Evolutionary conservation across 2,329 filamentous ascomycete genomes (phyloP).

Genomic region (Aspergillus proliferans): DNA sequence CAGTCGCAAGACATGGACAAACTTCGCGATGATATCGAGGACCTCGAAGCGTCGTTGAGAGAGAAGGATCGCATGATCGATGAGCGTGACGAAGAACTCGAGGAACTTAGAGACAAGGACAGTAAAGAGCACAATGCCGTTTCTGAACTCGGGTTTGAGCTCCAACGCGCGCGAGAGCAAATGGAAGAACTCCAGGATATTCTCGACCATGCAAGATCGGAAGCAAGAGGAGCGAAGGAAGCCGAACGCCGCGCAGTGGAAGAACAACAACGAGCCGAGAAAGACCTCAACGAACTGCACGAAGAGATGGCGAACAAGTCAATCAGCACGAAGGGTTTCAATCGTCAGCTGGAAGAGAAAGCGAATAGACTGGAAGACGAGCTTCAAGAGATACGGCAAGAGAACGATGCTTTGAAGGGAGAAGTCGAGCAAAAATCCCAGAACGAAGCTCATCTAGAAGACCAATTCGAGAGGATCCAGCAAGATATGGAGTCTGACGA

Average conservation of each 20-base stretch:
- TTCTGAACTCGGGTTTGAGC: constrained; percentile 45
- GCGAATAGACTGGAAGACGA: constrained; percentile 61
- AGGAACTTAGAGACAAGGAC: constrained; percentile 52
- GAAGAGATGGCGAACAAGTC: constrained; percentile 77
- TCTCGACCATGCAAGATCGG: constrained; percentile 32
- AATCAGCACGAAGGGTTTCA: constrained; percentile 66
- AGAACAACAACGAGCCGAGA: constrained; percentile 45
- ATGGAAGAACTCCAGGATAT: constrained; percentile 40
- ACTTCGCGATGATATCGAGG: constrained; percentile 66
- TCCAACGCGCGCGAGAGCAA: constrained; percentile 40
- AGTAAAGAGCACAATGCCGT: constrained; percentile 38
- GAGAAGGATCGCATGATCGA: constrained; percentile 69
- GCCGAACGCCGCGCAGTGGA: constrained; percentile 46
- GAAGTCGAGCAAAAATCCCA: constrained; percentile 41
- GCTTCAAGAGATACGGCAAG: constrained; percentile 47
- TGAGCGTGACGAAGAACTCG: constrained; percentile 68
- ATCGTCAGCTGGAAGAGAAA: constrained; percentile 69
- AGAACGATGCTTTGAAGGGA: constrained; percentile 38
- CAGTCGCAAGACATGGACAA: constrained; percentile 56
- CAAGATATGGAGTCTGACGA: constrained; percentile 33
- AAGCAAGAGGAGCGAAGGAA: constrained; percentile 40
- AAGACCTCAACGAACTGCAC: constrained; percentile 57
- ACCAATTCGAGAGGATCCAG: constrained; percentile 38
- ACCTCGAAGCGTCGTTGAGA: constrained; percentile 68
- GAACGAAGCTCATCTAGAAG: constrained; percentile 45